Evolutionary conservation across 441 rosid genomes (phyloP).

Genomic region (Croton laevigatus): DNA sequence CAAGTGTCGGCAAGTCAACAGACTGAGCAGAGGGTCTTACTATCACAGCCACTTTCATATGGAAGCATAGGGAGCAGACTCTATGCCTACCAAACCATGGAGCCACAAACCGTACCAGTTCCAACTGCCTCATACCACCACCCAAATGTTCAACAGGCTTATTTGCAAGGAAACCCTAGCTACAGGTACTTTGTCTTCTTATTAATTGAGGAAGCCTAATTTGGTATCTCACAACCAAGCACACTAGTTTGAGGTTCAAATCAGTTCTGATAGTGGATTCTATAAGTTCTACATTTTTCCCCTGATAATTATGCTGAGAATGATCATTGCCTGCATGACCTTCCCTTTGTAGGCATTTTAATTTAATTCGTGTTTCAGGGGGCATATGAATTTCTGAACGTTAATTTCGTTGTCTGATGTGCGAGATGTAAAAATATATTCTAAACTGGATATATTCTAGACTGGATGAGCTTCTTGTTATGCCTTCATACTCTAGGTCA

Average conservation of each 20-base stretch:
- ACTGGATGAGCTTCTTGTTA: not conserved
- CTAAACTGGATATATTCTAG: no score
- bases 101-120: constrained; percentile 23
- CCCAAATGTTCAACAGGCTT: constrained; percentile 30
- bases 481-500: not conserved
- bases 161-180: constrained; percentile 30
- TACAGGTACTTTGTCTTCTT: constrained; percentile 29
- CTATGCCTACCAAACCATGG: constrained; percentile 28
- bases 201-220: not conserved
- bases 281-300: not conserved
- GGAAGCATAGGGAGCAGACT: constrained; percentile 15
- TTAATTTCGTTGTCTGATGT: not conserved
- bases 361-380: not conserved
- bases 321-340: not conserved
- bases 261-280: not conserved
- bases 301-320: not conserved
- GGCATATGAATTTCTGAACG: not conserved
- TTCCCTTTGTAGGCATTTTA: not conserved
- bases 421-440: not conserved
- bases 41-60: constrained; percentile 25
- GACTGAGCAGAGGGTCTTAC: constrained; percentile 21
- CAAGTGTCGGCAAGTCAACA: constrained; percentile 17
- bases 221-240: not conserved
- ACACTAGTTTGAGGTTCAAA: constrained; percentile 7
- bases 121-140: constrained; percentile 24